Evolutionary conservation across 2,329 filamentous ascomycete species (phyloP), one percentile per base, ranked within the genome.

Genomic region (Rutstroemia sp.): DNA sequence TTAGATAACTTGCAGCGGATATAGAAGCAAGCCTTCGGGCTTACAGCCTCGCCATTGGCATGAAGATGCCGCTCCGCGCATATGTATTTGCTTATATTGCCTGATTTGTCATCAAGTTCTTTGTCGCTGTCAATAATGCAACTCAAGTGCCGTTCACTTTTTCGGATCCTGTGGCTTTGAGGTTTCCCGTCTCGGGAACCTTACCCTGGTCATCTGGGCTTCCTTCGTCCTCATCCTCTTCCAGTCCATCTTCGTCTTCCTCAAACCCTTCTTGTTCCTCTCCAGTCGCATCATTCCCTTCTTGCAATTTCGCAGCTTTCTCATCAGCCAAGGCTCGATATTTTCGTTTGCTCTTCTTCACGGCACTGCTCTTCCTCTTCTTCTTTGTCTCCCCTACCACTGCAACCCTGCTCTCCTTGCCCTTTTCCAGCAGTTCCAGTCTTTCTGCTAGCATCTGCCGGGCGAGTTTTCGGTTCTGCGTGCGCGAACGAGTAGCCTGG

Each of bases 381-480:
- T 77, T 78, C 69, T 82, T 85, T 44, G 79, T 73, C 52, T 80
- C 80, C 4, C 77, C 81, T 52, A 90, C 85, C 34, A 90, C 73
- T 42, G 80, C 80, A 10, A 79, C 78, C 25, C 90, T 76, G 66
- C 85, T 88, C 61, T 84, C 74, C 21, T 83, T 79, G 2, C 92
- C 92, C 63, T 90, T 86, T 63, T 82, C 76, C 38, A 87, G 65
- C 63, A 87, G 79, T 71, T 99, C 94, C 34, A 86, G 50, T 37
- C 59, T 58, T 55, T 67, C 63, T 19, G 69, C 69, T n/a, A 90
- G 65, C 44, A 95, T 75, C 62, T 84, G 78, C 42, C 92, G 81
- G 12, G 94, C 94, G 60, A 90, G 86, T 71, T 88, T 92, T 61
- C 92, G 83, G 71, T 99, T 99, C 72, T 95, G 88, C 57, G 81